Evolutionary conservation across 768 basidiomycete genomes (phyloP).

Genomic region (Boletellus emodensis): DNA sequence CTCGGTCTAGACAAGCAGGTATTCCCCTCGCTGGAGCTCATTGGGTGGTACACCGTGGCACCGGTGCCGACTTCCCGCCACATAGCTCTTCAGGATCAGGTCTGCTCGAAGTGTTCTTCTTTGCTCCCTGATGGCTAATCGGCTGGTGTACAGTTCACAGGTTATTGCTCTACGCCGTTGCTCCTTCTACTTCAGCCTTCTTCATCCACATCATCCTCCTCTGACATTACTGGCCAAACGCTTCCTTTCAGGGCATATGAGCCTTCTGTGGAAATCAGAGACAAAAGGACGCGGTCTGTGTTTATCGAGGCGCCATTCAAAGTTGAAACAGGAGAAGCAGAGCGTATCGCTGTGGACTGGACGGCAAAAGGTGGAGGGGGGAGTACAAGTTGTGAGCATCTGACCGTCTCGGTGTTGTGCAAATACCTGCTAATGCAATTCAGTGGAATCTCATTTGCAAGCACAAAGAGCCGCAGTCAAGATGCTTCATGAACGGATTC

Average conservation of each 20-base stretch:
- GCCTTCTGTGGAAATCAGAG: slow-evolving; percentile 80
- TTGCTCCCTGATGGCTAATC: neutral
- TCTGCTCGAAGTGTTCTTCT: slow-evolving; percentile 21
- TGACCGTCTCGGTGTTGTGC: neutral
- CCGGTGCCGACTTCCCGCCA: slow-evolving; percentile 69
- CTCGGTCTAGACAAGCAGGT: slow-evolving; percentile 83
- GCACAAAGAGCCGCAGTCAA: slow-evolving; percentile 93
- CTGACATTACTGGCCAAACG: slow-evolving; percentile 60
- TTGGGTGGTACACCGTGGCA: slow-evolving; percentile 96
- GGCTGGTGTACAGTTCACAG: slow-evolving; percentile 57
- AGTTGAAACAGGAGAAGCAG: slow-evolving; percentile 97
- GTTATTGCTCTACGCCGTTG: slow-evolving; percentile 84
- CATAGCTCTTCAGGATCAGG: slow-evolving; percentile 84
- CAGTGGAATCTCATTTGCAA: slow-evolving; percentile 88
- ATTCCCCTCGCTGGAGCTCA: slow-evolving; percentile 94
- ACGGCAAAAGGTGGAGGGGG: slow-evolving; percentile 82
- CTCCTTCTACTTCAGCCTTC: slow-evolving; percentile 72
- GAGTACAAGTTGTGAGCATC: slow-evolving; percentile 68
- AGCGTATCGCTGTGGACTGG: slow-evolving; percentile 97
- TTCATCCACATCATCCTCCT: slow-evolving; percentile 38
- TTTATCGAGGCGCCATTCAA: slow-evolving; percentile 84
- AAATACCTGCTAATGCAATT: slow-evolving; percentile 1
- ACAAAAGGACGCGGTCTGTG: slow-evolving; percentile 68
- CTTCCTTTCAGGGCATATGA: slow-evolving; percentile 95
- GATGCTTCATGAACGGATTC: slow-evolving; percentile 92